A percentile compares a stretch with the other conserved stretches of the same genome.
Conservation (phyloP, 2,329 filamentous ascomycete genomes). For the Aspergillus hortae region DNA sequence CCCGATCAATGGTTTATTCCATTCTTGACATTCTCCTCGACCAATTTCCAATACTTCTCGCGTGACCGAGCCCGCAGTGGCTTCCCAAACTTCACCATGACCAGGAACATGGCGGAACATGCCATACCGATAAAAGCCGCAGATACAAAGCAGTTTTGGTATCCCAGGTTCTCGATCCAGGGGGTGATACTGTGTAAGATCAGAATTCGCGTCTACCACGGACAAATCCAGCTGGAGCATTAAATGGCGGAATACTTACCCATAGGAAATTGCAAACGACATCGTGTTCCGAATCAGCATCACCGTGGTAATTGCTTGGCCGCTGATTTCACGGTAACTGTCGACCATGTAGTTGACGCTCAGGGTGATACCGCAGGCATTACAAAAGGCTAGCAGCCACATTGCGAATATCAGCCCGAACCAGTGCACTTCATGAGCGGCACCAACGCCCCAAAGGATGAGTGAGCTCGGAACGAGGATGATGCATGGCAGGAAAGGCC, state of each 20-base stretch:
- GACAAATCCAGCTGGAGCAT: too few relatives aligned
- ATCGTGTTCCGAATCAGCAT: constrained; percentile 49
- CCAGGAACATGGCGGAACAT: constrained; percentile 35
- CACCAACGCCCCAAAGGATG: constrained; percentile 41
- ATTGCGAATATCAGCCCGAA: constrained; percentile 43
- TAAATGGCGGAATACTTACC: constrained; percentile 2
- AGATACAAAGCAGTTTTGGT: constrained; percentile 45
- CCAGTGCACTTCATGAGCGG: constrained; percentile 41
- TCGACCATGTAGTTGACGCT: constrained; percentile 42
- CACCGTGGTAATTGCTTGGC: constrained; percentile 40
- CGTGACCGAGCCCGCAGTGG: constrained; percentile 29
- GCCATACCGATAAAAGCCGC: constrained; percentile 37
- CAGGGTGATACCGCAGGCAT: constrained; percentile 34
- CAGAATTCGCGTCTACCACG: too few relatives aligned
- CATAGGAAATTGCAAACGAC: constrained; percentile 46
- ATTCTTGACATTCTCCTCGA: too few relatives aligned
- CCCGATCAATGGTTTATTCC: too few relatives aligned
- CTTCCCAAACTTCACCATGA: constrained; percentile 41
- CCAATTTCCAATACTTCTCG: constrained; percentile 31
- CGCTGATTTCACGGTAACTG: constrained; percentile 39
- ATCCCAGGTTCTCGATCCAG: constrained; percentile 42
- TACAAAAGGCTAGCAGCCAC: constrained; percentile 40
- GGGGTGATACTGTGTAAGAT: constrained; percentile 36
- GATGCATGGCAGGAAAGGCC: constrained; percentile 35
- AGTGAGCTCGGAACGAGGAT: constrained; percentile 33